Evolutionary conservation across 208 protist genomes (phyloP).

Genomic region (Trypanosoma avium): DNA sequence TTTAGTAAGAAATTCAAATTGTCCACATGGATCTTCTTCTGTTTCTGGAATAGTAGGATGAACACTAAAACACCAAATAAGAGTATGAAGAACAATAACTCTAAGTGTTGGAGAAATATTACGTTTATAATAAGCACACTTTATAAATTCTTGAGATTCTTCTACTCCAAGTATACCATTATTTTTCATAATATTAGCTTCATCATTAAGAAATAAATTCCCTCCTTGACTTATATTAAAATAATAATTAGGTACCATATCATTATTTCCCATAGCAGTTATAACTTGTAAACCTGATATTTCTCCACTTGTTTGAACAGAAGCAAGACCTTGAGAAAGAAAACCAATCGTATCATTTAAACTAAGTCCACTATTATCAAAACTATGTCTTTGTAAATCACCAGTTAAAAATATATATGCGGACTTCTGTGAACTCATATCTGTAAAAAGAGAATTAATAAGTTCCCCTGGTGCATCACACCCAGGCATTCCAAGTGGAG

Average conservation of each 20-base stretch:
- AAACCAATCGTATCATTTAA: slow-evolving; percentile 29
- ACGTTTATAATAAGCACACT: slow-evolving; percentile 71
- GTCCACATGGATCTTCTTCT: slow-evolving; percentile 48
- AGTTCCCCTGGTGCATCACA: slow-evolving; percentile 66
- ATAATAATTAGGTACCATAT: slow-evolving; percentile 70
- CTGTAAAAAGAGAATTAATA: slow-evolving; percentile 37
- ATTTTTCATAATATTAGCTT: slow-evolving; percentile 29
- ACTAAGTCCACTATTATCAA: slow-evolving; percentile 21
- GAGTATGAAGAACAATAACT: slow-evolving; percentile 72
- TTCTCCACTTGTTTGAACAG: slow-evolving; percentile 23
- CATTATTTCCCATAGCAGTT: slow-evolving; percentile 71
- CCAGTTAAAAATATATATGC: slow-evolving; percentile 49
- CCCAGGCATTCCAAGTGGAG: slow-evolving; percentile 30
- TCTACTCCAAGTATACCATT: slow-evolving; percentile 30
- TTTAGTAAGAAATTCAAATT: slow-evolving; percentile 60
- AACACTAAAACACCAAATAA: slow-evolving; percentile 61
- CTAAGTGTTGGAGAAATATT: slow-evolving; percentile 26
- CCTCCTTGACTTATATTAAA: slow-evolving; percentile 33
- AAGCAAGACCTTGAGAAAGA: slow-evolving; percentile 14
- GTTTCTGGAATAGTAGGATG: slow-evolving; percentile 34
- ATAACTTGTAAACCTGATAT: slow-evolving; percentile 22
- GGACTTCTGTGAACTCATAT: slow-evolving; percentile 35
- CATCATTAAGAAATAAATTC: slow-evolving; percentile 27
- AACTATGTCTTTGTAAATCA: slow-evolving; percentile 76
- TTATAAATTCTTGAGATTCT: slow-evolving; percentile 37